Evolutionary conservation across 2,329 filamentous ascomycete species (phyloP).

Genomic region (Beauveria varroae): DNA sequence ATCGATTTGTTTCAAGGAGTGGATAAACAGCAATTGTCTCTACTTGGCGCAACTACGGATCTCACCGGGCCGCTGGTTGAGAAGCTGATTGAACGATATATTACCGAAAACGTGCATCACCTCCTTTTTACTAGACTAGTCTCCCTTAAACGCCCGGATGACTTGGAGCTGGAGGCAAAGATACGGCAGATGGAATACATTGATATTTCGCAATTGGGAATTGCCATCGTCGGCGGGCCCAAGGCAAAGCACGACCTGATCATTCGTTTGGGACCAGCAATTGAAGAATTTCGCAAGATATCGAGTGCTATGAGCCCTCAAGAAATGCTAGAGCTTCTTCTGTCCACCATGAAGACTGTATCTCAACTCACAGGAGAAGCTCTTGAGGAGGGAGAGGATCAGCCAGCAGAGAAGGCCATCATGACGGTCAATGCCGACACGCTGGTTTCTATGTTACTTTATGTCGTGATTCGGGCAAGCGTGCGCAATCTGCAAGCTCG

Average conservation of each 20-base stretch:
- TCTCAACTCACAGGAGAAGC: conserved; percentile 54
- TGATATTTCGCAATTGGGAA: conserved; percentile 90
- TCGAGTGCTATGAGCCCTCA: conserved; percentile 69
- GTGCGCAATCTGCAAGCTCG: conserved; percentile 82
- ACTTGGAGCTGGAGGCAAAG: conserved; percentile 79
- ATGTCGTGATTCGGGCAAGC: conserved; percentile 87
- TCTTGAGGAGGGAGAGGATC: conserved; percentile 24
- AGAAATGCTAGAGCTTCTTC: conserved; percentile 76
- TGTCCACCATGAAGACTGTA: conserved; percentile 76
- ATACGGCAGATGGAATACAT: conserved; percentile 90
- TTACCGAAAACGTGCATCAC: conserved; percentile 87
- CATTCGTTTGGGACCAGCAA: conserved; percentile 65
- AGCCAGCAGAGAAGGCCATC: conserved; percentile 43
- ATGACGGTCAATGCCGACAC: conserved; percentile 76
- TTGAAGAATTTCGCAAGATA: conserved; percentile 87
- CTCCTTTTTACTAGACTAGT: conserved; percentile 79
- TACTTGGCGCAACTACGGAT: conserved; percentile 87
- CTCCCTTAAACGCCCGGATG: conserved; percentile 69
- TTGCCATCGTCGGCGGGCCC: conserved; percentile 71
- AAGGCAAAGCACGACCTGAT: conserved; percentile 76
- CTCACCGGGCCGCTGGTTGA: conserved; percentile 89
- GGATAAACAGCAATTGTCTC: conserved; percentile 88
- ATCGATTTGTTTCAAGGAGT: conserved; percentile 95
- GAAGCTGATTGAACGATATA: conserved; percentile 87
- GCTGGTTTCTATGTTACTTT: conserved; percentile 80